Base-by-base conservation (phyloP, 257 asterid species). In the Perilla frutescens region DNA sequence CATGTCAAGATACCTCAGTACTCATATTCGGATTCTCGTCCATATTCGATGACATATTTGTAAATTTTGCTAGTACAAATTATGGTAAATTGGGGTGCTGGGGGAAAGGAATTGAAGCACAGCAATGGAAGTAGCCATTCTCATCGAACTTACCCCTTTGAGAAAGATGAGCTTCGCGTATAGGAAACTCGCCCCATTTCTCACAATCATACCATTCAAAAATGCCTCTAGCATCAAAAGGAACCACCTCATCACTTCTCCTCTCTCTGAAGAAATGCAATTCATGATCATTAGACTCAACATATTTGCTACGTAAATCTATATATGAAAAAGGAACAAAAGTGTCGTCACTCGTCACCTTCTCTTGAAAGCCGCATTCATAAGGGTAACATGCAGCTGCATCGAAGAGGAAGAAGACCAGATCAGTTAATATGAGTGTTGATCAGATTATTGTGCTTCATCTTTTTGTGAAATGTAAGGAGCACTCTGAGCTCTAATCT, bases 301-400 rank as follows among this genome's bases (percentile, higher is more conserved):
- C 26, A 20, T 1, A 20, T 20, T 20, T 20, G 0, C 26, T 20
- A 12, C 51, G 10, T 15, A 3, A 5, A 73, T 5, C 26, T 34
- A n/a, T 49, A 62, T 51, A 58, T 44, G 31, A 51, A 51, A 44
- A 44, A 3, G 56, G 70, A 20, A 20, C 26, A 20, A 20, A 20
- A 20, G 26, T 20, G 26, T 20, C 26, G 26, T 20, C 26, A 20
- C 26, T 20, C 1, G 26, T 20, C 68, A 94, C 97, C 98, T 84
- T 83, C 82, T 84, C 54, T 93, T 84, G 81, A 90, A 92, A 7
- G 94, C 84, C 2, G 86, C 92, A 79, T 94, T 91, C 97, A 94
- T 94, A 66, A 89, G 79, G 48, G 99, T 91, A 49, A 97, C 99
- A 44, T 94, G 99, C 82, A 94, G 84, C 99, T 94, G 96, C 96